Conservation (phyloP, 2,329 filamentous ascomycete genomes). For the Botrytis squamosa region DNA sequence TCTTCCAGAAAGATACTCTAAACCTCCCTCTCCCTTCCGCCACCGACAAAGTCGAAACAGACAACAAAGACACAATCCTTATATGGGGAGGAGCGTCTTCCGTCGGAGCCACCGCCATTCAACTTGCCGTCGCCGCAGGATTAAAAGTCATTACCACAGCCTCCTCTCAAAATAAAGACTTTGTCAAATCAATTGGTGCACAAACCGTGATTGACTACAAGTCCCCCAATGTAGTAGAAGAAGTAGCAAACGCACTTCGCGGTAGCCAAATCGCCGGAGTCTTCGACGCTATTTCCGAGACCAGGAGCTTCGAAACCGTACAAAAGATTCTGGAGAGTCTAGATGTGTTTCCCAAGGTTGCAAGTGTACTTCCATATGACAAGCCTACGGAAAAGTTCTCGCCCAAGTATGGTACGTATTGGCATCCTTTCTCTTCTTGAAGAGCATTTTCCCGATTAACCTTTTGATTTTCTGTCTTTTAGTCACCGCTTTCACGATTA, state of each 20-base stretch:
- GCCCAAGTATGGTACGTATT: not conserved
- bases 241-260: not conserved
- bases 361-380: not conserved
- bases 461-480: not conserved
- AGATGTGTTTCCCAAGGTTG: not conserved
- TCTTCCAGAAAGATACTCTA: not conserved
- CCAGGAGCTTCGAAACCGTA: not conserved
- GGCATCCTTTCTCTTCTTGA: not conserved
- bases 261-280: not conserved
- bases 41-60: not conserved
- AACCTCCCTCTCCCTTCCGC: not conserved
- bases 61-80: not conserved
- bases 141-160: not conserved
- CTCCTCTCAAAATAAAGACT: not conserved
- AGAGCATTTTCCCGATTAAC: not conserved
- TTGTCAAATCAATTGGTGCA: not conserved
- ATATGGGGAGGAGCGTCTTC: not conserved
- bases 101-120: not conserved
- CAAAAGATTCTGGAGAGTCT: not conserved
- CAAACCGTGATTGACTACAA: not conserved
- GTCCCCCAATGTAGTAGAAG: not conserved
- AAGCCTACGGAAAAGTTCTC: not conserved
- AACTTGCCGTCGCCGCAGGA: not conserved
- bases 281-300: not conserved
- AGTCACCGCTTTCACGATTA: not conserved